Evolutionary conservation across 352 stramenopile species (phyloP), one percentile per base, ranked within the genome.

Genomic region (Pythium guiyangense): DNA sequence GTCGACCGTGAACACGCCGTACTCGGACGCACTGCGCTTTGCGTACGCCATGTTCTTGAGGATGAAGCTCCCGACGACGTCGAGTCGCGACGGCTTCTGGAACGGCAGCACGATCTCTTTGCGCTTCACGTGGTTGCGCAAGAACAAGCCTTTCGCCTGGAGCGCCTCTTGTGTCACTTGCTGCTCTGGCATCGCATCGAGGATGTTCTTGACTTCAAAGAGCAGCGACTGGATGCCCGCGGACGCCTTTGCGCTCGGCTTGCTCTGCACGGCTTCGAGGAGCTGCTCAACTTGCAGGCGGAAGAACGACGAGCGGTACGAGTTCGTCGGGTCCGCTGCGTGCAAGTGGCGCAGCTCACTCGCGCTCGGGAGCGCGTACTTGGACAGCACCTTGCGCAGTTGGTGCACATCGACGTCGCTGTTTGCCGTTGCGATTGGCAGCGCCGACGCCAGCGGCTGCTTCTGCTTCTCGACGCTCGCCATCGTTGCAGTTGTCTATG

Each of bases 41-140:
- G 78, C 67, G 52, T 84, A 90, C 14, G 72, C 78, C 76, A 94
- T 83, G 40, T 78, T 92, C 53, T 89, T 75, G 10, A 97, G 64
- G 39, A 96, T 87, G 69, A 93, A 96, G 68, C 80, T 94, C 25
- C 89, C 89, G 12, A 96, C 73, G 1, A 97, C 60, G 52, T 97
- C 85, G 14, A 97, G 64, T 2, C 85, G 73, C 34, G 71, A 52
- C 2, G 88, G 89, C 44, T 77, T 76, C 20, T 73, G 67, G 62
- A 97, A 97, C 1, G 86, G 75, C 50, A 97, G 73, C 42, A 91
- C 77, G 48, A 96, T 86, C 71, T 92, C 79, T 61, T 94, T 96
- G 55, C 80, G 84, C 65, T 84, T 84, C 34, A 89, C 60, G 60
- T 90, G 74, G 70, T 90, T 89, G 54, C 73, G 80, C 27, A 92